Base-by-base conservation (phyloP, 139 green algal genomes). In the Coelastrella sp. region DNA sequence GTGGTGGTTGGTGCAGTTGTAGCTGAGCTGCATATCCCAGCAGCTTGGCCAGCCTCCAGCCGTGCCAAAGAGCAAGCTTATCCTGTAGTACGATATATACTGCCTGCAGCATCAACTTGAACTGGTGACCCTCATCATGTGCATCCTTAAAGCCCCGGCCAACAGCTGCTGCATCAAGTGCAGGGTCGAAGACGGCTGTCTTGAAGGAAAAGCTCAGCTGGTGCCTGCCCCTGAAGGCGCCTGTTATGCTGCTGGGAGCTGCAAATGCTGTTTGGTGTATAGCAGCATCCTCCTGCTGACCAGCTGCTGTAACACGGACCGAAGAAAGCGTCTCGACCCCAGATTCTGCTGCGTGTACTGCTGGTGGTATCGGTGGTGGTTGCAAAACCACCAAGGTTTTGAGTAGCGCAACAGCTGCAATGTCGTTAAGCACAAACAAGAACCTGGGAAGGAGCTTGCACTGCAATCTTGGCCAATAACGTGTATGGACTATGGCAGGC, bases 341-440 rank as follows among this genome's bases (percentile, higher is more conserved):
- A 32, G 19, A 17, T 19, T 34, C 45, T 27, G 34, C 23, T 34
- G 45, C 9, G 27, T n/a, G 27, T 45, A n/a, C 72, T 40, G 45
- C 25, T 45, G 45, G 45, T 48, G 23, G 3, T 9, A 66, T 32
- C 25, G 25, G 7, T 63, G 50, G 34, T 40, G 74, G 74, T 51
- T 69, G 74, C 74, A 81, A 59, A 32, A 30, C 68, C 6, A 25
- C 50, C 3, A 81, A 34, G 32, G 30, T 48, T 27, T 8, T 67
- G 5, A 81, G 51, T 32, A 81, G 74, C 15, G 25, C 30, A 30
- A 81, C 32, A 15, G 43, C 48, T 35, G 74, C 21, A 34, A 34
- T 9, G 19, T 68, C 74, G 41, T 81, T 43, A 13, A 81, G 34
- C 11, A 63, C 50, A 41, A 81, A 64, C 74, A 81, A 32, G 37